Conservation (phyloP, 2,329 filamentous ascomycete genomes). For the Neoscytalidium dimidiatum region DNA sequence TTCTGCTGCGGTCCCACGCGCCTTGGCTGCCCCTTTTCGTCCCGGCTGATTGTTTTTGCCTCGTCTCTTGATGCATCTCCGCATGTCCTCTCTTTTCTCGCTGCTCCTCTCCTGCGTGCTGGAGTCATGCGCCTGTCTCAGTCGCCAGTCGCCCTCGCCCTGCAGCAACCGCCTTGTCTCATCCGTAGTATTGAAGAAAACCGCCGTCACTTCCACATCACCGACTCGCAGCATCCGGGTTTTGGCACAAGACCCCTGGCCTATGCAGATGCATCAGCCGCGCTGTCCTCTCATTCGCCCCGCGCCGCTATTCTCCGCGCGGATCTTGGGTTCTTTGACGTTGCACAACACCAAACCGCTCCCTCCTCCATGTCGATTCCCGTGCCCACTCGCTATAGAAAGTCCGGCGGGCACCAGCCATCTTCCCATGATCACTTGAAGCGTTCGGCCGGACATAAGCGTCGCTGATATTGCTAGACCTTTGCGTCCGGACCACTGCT, state of each 20-base stretch:
- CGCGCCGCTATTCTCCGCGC: constrained; percentile 1
- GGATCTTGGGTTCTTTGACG: constrained; percentile 1
- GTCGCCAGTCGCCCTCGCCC: neutral
- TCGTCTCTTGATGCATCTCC: neutral
- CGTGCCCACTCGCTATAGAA: constrained; percentile 7
- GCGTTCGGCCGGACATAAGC: too few species aligned
- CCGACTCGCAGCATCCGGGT: constrained; percentile 6
- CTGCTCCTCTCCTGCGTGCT: neutral
- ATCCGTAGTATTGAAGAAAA: constrained; percentile 10
- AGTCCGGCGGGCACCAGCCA: too few species aligned
- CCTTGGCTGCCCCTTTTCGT: neutral
- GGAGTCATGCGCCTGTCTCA: constrained; percentile 7
- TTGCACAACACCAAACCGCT: constrained; percentile 11
- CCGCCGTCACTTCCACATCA: constrained; percentile 3
- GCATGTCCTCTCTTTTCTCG: neutral
- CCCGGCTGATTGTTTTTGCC: neutral
- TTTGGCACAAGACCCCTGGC: constrained; percentile 4
- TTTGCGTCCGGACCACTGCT: too few species aligned
- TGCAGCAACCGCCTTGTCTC: constrained; percentile 6
- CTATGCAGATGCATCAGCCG: constrained; percentile 6
- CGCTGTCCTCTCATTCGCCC: neutral
- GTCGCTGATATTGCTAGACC: too few species aligned
- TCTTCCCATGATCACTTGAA: too few species aligned
- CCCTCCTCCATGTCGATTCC: neutral
- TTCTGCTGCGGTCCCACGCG: neutral